Percentiles rank a stretch among this genome's conserved stretches.
Evolutionary conservation across 139 green algal genomes (phyloP).

Genomic region (Spirogloea muscicola): DNA sequence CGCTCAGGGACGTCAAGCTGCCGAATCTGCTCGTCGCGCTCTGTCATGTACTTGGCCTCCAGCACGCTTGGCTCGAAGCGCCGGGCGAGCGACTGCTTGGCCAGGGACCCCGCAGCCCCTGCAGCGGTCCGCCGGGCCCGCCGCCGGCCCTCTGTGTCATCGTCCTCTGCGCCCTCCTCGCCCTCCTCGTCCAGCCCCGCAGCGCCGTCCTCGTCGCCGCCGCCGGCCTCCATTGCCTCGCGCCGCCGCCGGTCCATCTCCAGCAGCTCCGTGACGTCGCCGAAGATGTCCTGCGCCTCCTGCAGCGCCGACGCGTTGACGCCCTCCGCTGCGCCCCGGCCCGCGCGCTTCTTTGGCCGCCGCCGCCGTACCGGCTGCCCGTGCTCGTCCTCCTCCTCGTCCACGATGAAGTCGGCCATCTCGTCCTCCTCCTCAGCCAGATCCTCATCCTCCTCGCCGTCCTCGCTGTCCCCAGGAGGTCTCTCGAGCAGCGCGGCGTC

Average conservation of each 20-base stretch:
- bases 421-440: constrained; percentile 52
- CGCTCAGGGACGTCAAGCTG: constrained; percentile 75
- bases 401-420: constrained; percentile 84
- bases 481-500: too few species aligned
- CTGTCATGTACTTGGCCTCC: constrained; percentile 65
- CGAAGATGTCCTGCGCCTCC: constrained; percentile 82
- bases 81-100: constrained; percentile 50
- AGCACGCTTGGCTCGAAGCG: constrained; percentile 73
- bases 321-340: background rate
- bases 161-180: constrained; percentile 30
- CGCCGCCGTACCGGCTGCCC: constrained; percentile 7
- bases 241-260: constrained; percentile 7
- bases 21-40: constrained; percentile 71
- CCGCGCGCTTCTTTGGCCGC: constrained; percentile 30
- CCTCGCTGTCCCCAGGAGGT: too few species aligned
- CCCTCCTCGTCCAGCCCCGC: constrained; percentile 21
- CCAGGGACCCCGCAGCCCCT: constrained; percentile 54
- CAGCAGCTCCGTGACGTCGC: constrained; percentile 53
- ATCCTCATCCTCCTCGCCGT: constrained; percentile 40
- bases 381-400: constrained; percentile 63
- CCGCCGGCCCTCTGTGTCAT: constrained; percentile 40
- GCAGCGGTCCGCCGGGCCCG: too few species aligned
- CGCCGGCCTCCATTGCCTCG: constrained; percentile 1
- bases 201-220: constrained; percentile 9
- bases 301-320: constrained; percentile 42